Evolutionary conservation across 345 rosid species (phyloP).

Genomic region (Angophora floribunda): DNA sequence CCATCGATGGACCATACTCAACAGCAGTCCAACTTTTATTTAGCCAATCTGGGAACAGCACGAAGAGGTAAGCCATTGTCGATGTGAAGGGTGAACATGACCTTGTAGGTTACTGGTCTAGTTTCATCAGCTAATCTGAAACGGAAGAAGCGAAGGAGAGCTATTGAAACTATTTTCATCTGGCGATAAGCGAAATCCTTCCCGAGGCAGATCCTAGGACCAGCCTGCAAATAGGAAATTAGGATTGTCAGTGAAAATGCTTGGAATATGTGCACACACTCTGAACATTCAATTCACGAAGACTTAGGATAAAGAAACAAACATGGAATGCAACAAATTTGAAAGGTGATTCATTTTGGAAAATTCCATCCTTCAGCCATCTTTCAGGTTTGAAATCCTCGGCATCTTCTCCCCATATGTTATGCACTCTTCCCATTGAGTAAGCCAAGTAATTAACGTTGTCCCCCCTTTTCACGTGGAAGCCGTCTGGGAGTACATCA

Average conservation of each 20-base stretch:
- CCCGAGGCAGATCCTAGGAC: conserved; percentile 77
- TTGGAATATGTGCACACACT: neutral
- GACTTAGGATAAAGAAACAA: neutral
- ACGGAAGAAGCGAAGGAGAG: conserved; percentile 48
- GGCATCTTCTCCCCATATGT: conserved; percentile 73
- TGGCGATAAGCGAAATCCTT: conserved; percentile 71
- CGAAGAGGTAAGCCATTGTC: conserved; percentile 34
- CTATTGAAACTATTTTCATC: conserved; percentile 65
- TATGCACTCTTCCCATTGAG: conserved; percentile 74
- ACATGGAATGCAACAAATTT: conserved; percentile 70
- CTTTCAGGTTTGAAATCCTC: conserved; percentile 66
- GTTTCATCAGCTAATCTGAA: conserved; percentile 46
- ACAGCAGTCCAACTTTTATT: neutral
- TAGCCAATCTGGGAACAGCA: conserved; percentile 23
- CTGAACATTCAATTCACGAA: neutral
- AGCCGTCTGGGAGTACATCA: conserved; percentile 68
- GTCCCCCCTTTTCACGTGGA: conserved; percentile 53
- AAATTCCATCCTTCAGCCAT: conserved; percentile 57
- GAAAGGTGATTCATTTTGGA: conserved; percentile 65
- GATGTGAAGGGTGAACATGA: conserved; percentile 68
- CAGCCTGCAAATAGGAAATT: conserved; percentile 37
- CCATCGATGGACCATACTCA: neutral
- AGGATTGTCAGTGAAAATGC: neutral
- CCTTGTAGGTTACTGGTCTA: conserved; percentile 24
- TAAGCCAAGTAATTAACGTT: conserved; percentile 42